Base-by-base conservation (phyloP, 176 grass and related monocot genomes). In the Raddia distichophylla region DNA sequence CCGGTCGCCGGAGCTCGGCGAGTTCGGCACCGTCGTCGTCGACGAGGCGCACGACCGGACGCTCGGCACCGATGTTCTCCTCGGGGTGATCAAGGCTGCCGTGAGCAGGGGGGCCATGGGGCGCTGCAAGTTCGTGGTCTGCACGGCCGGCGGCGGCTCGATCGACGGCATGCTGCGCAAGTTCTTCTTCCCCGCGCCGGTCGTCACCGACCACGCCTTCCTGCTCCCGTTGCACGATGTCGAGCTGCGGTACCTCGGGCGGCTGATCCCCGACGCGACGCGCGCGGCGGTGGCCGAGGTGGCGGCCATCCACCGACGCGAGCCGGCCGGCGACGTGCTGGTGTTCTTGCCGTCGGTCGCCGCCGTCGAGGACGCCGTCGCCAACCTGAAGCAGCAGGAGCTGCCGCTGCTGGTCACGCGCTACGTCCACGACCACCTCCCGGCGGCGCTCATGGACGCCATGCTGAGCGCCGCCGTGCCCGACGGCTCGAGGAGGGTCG, bases 1-100 rank as follows among this genome's bases (percentile, higher is more conserved):
- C 45, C 5, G 16, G 70, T 13, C 54, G 74, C 8, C 62, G 15
- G 43, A 10, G 15, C 62, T 48, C 16, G 40, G 13, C 32, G 45
- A 27, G n/a, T 85, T 42, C 65, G 27, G 64, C 74, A 19, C 64
- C 18, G 2, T 78, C 44, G 65, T 85, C 45, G 12, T 85, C 74
- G 83, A 78, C 56, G 74, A 85, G 83, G 74, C 74, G 33, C 74
- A 71, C 44, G 55, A 85, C 42, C 74, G 83, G 32, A 78, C 64
- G 18, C 74, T 84, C 54, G 46, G 64, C 82, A 71, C 65, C 33
- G 74, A 85, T 13, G 45, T 71, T 1, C 64, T 78, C 65, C 74
- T 85, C 66, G 74, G 16, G 44, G 34, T 13, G 55, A 32, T 22
- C 64, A 69, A 49, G 44, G 82, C 64, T 5, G 44, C 65, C 43